Conservation (phyloP, 2,329 filamentous ascomycete genomes). For the Escovopsis weberi region DNA sequence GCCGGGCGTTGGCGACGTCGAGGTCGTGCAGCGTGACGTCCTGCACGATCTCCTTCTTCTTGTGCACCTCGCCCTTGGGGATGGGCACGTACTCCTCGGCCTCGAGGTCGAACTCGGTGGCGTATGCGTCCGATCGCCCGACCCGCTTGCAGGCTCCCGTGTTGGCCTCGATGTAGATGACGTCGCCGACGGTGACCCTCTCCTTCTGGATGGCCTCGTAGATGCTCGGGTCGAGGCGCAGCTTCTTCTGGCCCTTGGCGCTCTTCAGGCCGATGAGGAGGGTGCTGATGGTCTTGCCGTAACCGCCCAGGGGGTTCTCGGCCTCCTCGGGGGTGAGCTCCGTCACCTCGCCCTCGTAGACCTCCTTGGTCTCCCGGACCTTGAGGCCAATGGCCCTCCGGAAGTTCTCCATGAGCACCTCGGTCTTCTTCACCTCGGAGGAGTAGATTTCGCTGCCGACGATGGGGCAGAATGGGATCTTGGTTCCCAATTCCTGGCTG, state of each 20-base stretch:
- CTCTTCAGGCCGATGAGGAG: slow-evolving; percentile 90
- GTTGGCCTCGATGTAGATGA: slow-evolving; percentile 98
- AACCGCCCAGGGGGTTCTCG: slow-evolving; percentile 91
- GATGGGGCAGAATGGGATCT: slow-evolving; percentile 96
- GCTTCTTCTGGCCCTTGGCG: slow-evolving; percentile 92
- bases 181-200: slow-evolving; percentile 86
- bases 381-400: slow-evolving; percentile 89
- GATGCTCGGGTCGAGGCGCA: slow-evolving; percentile 91
- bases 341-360: slow-evolving; percentile 97
- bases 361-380: slow-evolving; percentile 96
- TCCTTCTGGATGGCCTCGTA: slow-evolving; percentile 99
- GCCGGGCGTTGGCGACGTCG: slow-evolving; percentile 87
- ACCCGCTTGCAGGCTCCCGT: slow-evolving; percentile 97
- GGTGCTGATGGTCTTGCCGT: slow-evolving; percentile 94
- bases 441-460: slow-evolving; percentile 97
- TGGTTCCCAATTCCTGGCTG: slow-evolving; percentile 92
- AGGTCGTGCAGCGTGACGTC: slow-evolving; percentile 95
- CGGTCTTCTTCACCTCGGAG: slow-evolving; percentile 97
- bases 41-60: slow-evolving; percentile 99
- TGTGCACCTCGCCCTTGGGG: slow-evolving; percentile 97
- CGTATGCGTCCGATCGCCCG: slow-evolving; percentile 89
- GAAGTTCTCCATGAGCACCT: slow-evolving; percentile 99
- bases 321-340: slow-evolving; percentile 96
- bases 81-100: slow-evolving; percentile 98
- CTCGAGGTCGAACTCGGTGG: slow-evolving; percentile 95